Evolutionary conservation across 805 yeast species (phyloP), one percentile per base, ranked within the genome.

Genomic region (Diddensiella santjacobensis): DNA sequence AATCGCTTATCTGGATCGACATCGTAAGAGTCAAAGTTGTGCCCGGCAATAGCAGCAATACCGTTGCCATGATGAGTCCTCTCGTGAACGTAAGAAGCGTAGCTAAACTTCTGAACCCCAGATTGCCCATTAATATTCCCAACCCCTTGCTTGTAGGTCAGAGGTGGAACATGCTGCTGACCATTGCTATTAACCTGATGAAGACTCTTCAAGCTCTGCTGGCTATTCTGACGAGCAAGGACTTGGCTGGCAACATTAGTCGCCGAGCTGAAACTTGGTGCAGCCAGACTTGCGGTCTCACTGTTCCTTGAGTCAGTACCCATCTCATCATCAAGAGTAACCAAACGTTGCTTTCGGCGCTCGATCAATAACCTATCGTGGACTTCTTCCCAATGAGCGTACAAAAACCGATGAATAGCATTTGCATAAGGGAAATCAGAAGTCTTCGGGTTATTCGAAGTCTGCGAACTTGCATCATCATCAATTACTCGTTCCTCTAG

Each of bases 351-450:
- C 45, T 49, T 50, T 23, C 59, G 40, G 38, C 51, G 56, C 6
- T 56, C 57, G 45, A 54, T 29, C 19, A 53, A 23, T 18, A 58
- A 30, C 23, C 49, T 48, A 26, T 56, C 61, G 37, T 58, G 58
- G 4, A 70, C 60, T 8, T 60, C 62, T 19, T 66, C 57, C 71
- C 80, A 79, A 51, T 78, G 70, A n/a, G 69, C 70, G 56, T 78
- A 79, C 17, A 78, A 58, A 50, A 71, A 75, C 31, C 69, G 63
- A 55, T 80, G 84, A 48, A 80, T 61, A 49, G 68, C 68, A 13
- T 62, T 66, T 40, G 65, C 63, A 48, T 39, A 43, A 2, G 40
- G 48, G 4, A 40, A 31, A 6, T 52, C 50, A n/a, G 48, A 45
- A 17, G 42, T 19, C 40, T 48, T 48, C 8, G 45, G 22, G 18